Conservation (phyloP, 768 basidiomycete genomes). For the Saitozyma sp. region DNA sequence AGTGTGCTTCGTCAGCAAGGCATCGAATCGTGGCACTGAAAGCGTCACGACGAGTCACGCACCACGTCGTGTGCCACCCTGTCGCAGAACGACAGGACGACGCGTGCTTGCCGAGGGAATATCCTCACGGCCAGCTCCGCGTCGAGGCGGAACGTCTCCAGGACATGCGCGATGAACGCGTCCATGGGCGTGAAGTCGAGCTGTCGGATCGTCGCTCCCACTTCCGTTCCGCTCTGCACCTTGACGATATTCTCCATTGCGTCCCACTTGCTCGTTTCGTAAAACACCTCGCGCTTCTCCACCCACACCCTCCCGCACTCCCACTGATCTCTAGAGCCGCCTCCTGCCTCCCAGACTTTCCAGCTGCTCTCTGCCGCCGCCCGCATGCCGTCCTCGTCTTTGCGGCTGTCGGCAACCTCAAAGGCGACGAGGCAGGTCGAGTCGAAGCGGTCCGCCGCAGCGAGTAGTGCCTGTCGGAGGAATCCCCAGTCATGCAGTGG, state of each 20-base stretch:
- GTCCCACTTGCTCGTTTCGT: conserved; percentile 76
- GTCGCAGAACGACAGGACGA: conserved; percentile 78
- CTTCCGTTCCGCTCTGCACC: conserved; percentile 53
- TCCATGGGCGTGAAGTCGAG: conserved; percentile 95
- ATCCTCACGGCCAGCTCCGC: conserved; percentile 79
- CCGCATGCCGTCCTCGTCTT: conserved; percentile 74
- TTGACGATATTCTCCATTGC: conserved; percentile 68
- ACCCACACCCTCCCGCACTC: conserved; percentile 94
- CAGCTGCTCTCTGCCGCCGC: conserved; percentile 81
- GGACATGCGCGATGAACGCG: conserved; percentile 71
- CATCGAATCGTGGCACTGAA: not conserved
- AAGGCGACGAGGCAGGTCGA: conserved; percentile 81
- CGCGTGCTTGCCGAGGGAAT: conserved; percentile 77
- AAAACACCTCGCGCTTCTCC: conserved; percentile 92
- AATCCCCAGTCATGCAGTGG: conserved; percentile 70
- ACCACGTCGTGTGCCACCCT: conserved; percentile 78
- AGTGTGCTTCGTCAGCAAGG: not conserved
- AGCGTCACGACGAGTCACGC: conserved; percentile 16
- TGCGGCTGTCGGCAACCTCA: conserved; percentile 74
- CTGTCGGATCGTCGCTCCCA: conserved; percentile 47
- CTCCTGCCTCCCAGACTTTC: conserved; percentile 68
- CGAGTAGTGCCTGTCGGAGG: conserved; percentile 66
- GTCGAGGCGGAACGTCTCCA: conserved; percentile 68
- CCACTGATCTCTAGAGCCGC: conserved; percentile 61
- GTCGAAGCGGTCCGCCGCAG: conserved; percentile 85